These are phyloP conservation scores for Syzygium jambos DNA, from an alignment of 345 rosid genomes.

Conservation along the genomic window DNA sequence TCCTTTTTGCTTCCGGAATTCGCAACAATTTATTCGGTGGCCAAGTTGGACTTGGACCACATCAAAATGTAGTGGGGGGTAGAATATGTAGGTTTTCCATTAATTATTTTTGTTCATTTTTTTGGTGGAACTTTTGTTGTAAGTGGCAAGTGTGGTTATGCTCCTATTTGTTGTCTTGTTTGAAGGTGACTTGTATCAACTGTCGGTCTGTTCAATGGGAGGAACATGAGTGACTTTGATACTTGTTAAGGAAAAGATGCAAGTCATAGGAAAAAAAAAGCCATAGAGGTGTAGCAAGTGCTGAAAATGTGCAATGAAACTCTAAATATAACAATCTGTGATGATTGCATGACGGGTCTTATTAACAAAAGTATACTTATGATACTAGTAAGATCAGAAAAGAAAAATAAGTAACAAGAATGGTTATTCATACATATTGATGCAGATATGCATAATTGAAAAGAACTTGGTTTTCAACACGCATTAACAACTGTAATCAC, in stretches of 20 bases:
- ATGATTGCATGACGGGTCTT: neutral
- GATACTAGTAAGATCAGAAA: neutral
- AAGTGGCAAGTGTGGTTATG: neutral
- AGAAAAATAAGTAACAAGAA: neutral
- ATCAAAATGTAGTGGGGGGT: neutral
- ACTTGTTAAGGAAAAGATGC: neutral
- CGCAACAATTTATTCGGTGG: neutral
- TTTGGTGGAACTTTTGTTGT: neutral
- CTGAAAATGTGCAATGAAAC: neutral
- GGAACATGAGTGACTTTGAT: neutral
- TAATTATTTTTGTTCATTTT: neutral
- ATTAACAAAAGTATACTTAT: neutral
- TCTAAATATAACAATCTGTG: neutral
- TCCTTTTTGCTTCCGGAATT: neutral
- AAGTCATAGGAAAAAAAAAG: neutral
- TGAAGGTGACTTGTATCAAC: neutral
- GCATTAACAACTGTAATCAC: neutral
- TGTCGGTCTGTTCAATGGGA: neutral
- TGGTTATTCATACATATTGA: neutral
- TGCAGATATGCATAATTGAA: neutral
- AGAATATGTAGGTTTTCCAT: neutral
- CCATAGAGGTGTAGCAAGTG: neutral
- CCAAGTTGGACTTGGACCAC: neutral
- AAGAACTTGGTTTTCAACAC: neutral
- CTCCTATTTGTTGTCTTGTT: neutral